Evolutionary conservation across 1,284 basidiomycete species (phyloP), one percentile per base, ranked within the genome.

Genomic region (Anthracocystis walkeri): DNA sequence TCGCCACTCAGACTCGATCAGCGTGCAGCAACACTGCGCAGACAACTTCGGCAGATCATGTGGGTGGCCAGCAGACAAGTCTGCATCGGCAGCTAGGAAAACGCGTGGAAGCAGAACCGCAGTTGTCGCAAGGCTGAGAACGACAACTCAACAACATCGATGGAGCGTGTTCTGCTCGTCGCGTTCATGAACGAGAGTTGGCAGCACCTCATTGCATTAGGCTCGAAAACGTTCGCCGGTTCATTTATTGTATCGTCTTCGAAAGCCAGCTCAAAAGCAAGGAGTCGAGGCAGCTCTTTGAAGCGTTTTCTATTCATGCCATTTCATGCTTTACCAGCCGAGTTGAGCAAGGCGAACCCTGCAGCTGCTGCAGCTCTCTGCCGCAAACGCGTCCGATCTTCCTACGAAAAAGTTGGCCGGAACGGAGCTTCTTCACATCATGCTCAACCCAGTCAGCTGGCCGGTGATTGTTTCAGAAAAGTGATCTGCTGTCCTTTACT

Each of bases 271-370:
- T 2, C 5, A 18, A 20, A 18, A 41, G 27, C 46, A 49, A 49
- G 27, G 46, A 31, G 46, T 27, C 27, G 46, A 20, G 6, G 12
- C 46, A n/a, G 46, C 46, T 31, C 18, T 31, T 16, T 21, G 33
- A 35, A 35, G 8, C 45, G 5, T 18, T 46, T 29, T 46, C 45
- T 29, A 29, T 18, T 38, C 33, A 35, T 35, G 33, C 33, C 33
- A 35, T 35, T 60, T 48, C 38, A 51, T 56, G 60, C 60, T 12
- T 20, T 14, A 4, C 27, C 46, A 31, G 46, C 46, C 46, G 46
- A 49, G 29, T 49, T 48, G 18, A 14, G 29, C 8, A 21, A n/a
- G 25, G n/a, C 51, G 50, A 45, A 61, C 60, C 53, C 60, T 62
- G 54, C 54, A 55, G 29, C 41, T 29, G 46, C 46, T 48, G 4